Conservation (phyloP, 1,284 basidiomycete species). For the Ganoderma multipileum region DNA sequence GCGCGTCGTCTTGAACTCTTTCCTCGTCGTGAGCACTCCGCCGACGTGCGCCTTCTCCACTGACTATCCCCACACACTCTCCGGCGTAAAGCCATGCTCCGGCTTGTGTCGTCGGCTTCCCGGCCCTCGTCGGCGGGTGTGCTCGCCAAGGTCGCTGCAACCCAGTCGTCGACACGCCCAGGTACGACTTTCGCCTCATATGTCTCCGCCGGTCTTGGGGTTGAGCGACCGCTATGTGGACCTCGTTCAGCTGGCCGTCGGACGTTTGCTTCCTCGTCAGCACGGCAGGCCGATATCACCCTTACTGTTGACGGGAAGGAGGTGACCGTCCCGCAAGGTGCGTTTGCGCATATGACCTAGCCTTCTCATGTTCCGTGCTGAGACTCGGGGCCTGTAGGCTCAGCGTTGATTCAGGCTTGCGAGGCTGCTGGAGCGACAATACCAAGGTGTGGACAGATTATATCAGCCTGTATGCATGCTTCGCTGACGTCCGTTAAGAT, state of each 20-base stretch:
- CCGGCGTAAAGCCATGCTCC: constrained; percentile 55
- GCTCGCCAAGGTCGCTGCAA: constrained; percentile 65
- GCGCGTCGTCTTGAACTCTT: constrained; percentile 30
- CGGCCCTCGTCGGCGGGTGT: constrained; percentile 68
- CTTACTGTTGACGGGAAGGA: constrained; percentile 93
- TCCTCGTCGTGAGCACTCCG: constrained; percentile 35
- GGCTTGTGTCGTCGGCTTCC: constrained; percentile 61
- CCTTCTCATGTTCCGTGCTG: constrained; percentile 13
- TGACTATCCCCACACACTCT: constrained; percentile 21
- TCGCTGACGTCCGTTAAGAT: constrained; percentile 53
- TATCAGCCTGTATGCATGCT: constrained; percentile 1
- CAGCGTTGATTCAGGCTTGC: constrained; percentile 97
- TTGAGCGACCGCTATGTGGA: not conserved
- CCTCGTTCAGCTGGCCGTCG: constrained; percentile 51
- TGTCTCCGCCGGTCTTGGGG: not conserved
- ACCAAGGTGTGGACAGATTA: constrained; percentile 62
- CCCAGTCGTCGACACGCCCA: constrained; percentile 48
- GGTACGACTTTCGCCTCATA: constrained; percentile 40
- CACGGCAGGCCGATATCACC: constrained; percentile 81
- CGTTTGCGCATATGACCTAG: constrained; percentile 27
- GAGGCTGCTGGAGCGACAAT: constrained; percentile 83
- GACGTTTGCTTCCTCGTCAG: constrained; percentile 69
- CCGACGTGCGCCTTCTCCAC: constrained; percentile 37
- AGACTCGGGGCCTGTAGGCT: constrained; percentile 58
- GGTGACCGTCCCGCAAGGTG: constrained; percentile 92